phyloP scores from a whole-genome alignment of 768 basidiomycete genomes.

The Mycena galopus region DNA sequence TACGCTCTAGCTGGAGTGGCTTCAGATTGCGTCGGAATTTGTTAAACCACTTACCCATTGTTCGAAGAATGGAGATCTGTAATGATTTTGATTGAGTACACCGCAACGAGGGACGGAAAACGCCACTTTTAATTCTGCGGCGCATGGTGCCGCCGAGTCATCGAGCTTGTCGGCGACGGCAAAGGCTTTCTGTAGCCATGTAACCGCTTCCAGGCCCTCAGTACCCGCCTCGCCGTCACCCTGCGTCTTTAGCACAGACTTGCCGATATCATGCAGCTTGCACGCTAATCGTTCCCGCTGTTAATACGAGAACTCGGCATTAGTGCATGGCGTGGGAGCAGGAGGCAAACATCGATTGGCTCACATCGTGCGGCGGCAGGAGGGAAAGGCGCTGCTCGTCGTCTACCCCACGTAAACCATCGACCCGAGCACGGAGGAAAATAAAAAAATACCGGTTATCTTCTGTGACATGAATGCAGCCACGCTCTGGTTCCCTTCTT shows the following conservation, averaged over 20 bases:
- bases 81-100: neutral
- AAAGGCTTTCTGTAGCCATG: constrained; percentile 88
- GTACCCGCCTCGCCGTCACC: constrained; percentile 45
- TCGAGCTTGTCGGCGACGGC: constrained; percentile 76
- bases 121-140: constrained; percentile 75
- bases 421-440: constrained; percentile 40
- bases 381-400: constrained; percentile 74
- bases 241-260: constrained; percentile 68
- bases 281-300: constrained; percentile 81
- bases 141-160: constrained; percentile 63
- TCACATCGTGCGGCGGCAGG: constrained; percentile 78
- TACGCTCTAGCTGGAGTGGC: constrained; percentile 77
- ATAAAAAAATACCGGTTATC: constrained; percentile 71
- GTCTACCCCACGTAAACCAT: constrained; percentile 59
- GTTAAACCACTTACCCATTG: constrained; percentile 39
- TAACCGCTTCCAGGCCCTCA: constrained; percentile 64
- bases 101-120: neutral
- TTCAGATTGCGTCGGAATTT: constrained; percentile 13
- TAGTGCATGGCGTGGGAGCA: constrained; percentile 38
- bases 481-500: constrained; percentile 83
- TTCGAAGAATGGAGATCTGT: constrained; percentile 33
- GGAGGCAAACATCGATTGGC: no score
- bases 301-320: constrained; percentile 47
- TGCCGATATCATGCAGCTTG: constrained; percentile 85
- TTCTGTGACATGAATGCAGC: constrained; percentile 89